Conservation (phyloP, 177 flowering plant genomes). For the Telopea speciosissima region DNA sequence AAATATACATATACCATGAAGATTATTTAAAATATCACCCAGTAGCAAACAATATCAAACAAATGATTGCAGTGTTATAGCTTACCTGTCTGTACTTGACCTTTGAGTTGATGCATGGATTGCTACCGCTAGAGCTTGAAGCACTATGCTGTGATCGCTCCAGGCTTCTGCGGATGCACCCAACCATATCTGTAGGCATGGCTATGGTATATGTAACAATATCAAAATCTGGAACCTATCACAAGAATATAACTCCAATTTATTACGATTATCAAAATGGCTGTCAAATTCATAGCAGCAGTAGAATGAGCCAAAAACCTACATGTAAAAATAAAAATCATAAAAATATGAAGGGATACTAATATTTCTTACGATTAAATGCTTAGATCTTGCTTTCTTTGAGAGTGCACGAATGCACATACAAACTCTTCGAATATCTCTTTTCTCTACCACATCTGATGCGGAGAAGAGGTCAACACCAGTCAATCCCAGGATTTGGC, state of each 20-base stretch:
- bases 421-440: constrained; percentile 58
- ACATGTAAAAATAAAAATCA: not conserved
- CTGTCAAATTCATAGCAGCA: not conserved
- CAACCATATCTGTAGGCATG: constrained; percentile 68
- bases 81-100: constrained; percentile 17
- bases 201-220: constrained; percentile 45
- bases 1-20: not conserved
- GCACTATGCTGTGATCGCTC: constrained; percentile 42
- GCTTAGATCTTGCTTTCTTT: constrained; percentile 52
- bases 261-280: not conserved
- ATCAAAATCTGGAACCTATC: constrained; percentile 74
- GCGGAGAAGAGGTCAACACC: constrained; percentile 71
- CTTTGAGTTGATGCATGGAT: constrained; percentile 17
- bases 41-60: not conserved
- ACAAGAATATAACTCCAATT: not conserved
- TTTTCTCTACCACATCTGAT: constrained; percentile 76
- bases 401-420: constrained; percentile 61
- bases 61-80: not conserved
- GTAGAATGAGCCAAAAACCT: not conserved
- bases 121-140: constrained; percentile 21
- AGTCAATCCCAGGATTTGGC: constrained; percentile 56
- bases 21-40: not conserved
- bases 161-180: constrained; percentile 50
- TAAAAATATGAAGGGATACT: not conserved
- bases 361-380: constrained; percentile 37